Base-by-base conservation (phyloP, 352 stramenopile genomes). In the Phytophthora sp. region DNA sequence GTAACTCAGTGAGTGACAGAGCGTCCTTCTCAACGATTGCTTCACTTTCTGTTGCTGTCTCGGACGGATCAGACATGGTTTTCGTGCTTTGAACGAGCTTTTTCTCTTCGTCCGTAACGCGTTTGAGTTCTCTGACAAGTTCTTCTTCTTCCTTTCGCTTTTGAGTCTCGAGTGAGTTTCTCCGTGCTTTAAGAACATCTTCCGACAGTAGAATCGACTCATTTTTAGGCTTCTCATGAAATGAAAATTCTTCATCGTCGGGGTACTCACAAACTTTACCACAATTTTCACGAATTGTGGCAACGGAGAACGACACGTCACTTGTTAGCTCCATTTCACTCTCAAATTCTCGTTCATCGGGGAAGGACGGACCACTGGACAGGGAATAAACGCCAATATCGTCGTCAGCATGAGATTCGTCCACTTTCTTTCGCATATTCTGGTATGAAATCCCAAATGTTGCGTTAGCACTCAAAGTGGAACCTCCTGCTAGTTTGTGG, bases 381-480 rank as follows among this genome's bases (percentile, higher is more conserved):
- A 91, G 30, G 0, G 71, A 69, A 33, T 84, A 86, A 1, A 35
- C 29, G 3, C 16, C 44, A 16, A 52, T 36, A 15, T 76, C 45
- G 18, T 64, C 66, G 7, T 50, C 31, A 30, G 15, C 26, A 21
- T 53, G 20, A 26, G 15, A 4, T 15, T 63, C 47, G 4, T 53
- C 13, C 23, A 21, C 15, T 18, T 74, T 77, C 59, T 77, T 89
- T 27, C 50, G 50, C 45, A 63, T 49, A 26, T 50, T 89, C 35
- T 85, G 76, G 49, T 92, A 92, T 3, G 71, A 71, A 58, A 92
- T 92, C 0, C 81, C 84, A 57, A 92, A 92, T 18, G 35, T 66
- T 7, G 50, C 42, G 7, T 65, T 66, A 18, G 39, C 61, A 6
- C 60, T 71, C n/a, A 27, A 24, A 11, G 53, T 59, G 13, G 29